Evolutionary conservation across 164 flowering plant genomes (phyloP).

Genomic region (Kalanchoe fedtschenkoi): DNA sequence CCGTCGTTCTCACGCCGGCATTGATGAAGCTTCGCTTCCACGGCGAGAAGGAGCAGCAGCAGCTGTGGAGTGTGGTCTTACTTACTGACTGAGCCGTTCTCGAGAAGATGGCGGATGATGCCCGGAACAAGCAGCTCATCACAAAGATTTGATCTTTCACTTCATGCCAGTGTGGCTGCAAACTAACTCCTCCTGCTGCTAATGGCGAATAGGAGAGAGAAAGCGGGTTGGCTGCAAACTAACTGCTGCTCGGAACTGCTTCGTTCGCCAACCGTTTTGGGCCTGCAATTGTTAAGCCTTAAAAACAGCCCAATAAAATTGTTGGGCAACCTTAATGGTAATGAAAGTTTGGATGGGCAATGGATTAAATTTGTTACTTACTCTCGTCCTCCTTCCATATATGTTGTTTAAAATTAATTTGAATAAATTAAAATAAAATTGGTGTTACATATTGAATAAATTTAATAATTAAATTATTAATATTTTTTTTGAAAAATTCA

Average conservation of each 20-base stretch:
- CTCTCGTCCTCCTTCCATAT: too few species aligned
- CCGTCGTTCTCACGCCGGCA: slow-evolving; percentile 19
- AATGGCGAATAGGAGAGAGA: neutral
- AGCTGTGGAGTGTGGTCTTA: slow-evolving; percentile 10
- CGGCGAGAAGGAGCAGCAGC: slow-evolving; percentile 11
- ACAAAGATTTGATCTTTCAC: slow-evolving; percentile 14
- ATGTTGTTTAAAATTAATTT: too few species aligned
- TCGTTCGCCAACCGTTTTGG: neutral
- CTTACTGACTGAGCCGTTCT: slow-evolving; percentile 18
- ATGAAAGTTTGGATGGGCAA: too few species aligned
- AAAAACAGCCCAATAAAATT: neutral
- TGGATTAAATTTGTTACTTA: too few species aligned
- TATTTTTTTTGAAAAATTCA: too few species aligned
- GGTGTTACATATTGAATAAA: too few species aligned
- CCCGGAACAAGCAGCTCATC: slow-evolving; percentile 47
- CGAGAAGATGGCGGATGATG: slow-evolving; percentile 27
- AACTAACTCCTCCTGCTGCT: too few species aligned
- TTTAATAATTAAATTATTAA: too few species aligned
- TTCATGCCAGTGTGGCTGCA: slow-evolving; percentile 8
- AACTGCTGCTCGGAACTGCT: neutral
- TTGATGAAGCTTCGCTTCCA: slow-evolving; percentile 22
- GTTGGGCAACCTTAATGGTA: too few species aligned
- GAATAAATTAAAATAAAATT: too few species aligned
- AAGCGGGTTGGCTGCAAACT: neutral
- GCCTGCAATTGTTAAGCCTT: neutral